Percentiles rank a stretch among this genome's conserved stretches.
phyloP scores from a whole-genome alignment of 768 basidiomycete genomes.

The Hygrocybe coccinea region DNA sequence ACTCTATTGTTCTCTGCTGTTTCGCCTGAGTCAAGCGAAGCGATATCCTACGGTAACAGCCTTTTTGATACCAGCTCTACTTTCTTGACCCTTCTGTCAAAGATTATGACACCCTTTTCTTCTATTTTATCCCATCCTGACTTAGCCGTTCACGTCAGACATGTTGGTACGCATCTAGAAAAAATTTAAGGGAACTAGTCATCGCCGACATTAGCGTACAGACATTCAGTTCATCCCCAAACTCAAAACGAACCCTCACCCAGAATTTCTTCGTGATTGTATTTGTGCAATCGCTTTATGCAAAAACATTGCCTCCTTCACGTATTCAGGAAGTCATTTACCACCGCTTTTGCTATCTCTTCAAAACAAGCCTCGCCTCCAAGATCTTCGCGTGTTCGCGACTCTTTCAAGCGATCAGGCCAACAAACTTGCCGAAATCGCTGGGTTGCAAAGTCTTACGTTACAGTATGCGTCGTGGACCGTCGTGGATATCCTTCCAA shows the following conservation, averaged over 20 bases:
- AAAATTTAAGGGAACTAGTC: slow-evolving; percentile 1
- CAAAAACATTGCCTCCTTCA: slow-evolving; percentile 52
- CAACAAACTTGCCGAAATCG: slow-evolving; percentile 36
- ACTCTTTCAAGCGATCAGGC: slow-evolving; percentile 51
- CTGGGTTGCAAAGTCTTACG: slow-evolving; percentile 40
- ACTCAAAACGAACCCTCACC: slow-evolving; percentile 32
- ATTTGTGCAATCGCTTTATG: slow-evolving; percentile 44
- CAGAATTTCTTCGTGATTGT: slow-evolving; percentile 52
- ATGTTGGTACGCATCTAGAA: slow-evolving; percentile 40
- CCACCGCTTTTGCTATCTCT: slow-evolving; percentile 48
- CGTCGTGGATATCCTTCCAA: slow-evolving; percentile 52
- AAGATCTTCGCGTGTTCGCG: slow-evolving; percentile 46
- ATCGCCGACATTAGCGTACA: slow-evolving; percentile 17
- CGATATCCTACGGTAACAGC: slow-evolving; percentile 46
- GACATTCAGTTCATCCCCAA: slow-evolving; percentile 49
- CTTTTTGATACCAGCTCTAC: neutral
- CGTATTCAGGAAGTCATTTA: slow-evolving; percentile 46
- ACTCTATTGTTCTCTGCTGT: slow-evolving; percentile 56
- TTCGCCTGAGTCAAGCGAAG: slow-evolving; percentile 53
- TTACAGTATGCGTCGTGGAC: slow-evolving; percentile 63
- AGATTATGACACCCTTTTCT: slow-evolving; percentile 58
- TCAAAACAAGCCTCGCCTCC: slow-evolving; percentile 40
- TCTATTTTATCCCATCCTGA: slow-evolving; percentile 48
- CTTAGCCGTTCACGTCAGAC: slow-evolving; percentile 54
- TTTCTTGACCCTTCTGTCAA: neutral